Evolutionary conservation across 2,329 filamentous ascomycete genomes (phyloP).

Genomic region (Pyrenophora tritici-repentis): DNA sequence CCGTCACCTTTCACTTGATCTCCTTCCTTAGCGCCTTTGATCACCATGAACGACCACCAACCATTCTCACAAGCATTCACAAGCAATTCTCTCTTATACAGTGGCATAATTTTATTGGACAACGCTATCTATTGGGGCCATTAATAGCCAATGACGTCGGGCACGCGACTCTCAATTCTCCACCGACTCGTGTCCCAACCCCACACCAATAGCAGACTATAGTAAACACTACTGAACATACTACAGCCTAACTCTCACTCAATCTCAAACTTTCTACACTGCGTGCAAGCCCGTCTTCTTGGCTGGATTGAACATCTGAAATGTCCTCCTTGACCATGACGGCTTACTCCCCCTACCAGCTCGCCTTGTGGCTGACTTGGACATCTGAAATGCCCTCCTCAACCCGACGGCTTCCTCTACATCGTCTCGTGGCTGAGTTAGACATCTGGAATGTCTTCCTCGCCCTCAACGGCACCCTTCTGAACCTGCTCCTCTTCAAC

Average conservation of each 20-base stretch:
- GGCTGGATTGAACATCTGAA: too few relatives aligned
- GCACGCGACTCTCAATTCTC: slow-evolving; percentile 8
- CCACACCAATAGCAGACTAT: too few relatives aligned
- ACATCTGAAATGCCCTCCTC: too few relatives aligned
- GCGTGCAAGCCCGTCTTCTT: too few relatives aligned
- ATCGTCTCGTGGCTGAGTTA: slow-evolving; percentile 17
- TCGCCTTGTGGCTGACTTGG: slow-evolving; percentile 12
- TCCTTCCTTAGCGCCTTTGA: slow-evolving; percentile 10
- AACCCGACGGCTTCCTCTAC: too few relatives aligned
- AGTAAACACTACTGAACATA: too few relatives aligned
- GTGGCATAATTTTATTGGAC: slow-evolving; percentile 8
- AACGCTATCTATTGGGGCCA: neutral
- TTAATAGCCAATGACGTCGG: slow-evolving; percentile 12
- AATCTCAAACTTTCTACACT: too few relatives aligned
- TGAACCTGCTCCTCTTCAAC: slow-evolving; percentile 36
- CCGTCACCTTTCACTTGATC: slow-evolving; percentile 5
- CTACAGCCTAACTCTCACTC: too few relatives aligned
- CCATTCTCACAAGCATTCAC: slow-evolving; percentile 4
- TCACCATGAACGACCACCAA: slow-evolving; percentile 9
- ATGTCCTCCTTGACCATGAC: too few relatives aligned
- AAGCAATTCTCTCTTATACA: slow-evolving; percentile 5
- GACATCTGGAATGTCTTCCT: slow-evolving; percentile 32
- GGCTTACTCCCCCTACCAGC: too few relatives aligned
- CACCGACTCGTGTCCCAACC: neutral
- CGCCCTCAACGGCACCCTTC: slow-evolving; percentile 32